Evolutionary conservation across 148 eudicot species (phyloP).

Genomic region (Fallopia convolvulus): DNA sequence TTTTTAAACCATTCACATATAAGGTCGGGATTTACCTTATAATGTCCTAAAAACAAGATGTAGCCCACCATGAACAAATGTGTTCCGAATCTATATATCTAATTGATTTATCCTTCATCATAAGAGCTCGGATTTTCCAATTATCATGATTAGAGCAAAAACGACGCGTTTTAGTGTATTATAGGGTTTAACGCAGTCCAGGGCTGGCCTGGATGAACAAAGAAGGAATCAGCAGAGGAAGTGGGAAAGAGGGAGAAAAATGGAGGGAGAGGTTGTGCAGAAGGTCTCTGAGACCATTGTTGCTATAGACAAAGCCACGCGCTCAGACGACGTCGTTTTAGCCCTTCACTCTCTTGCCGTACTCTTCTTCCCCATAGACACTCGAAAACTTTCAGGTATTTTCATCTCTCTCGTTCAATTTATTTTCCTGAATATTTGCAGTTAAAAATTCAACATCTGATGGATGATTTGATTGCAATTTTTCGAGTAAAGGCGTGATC

Average conservation of each 20-base stretch:
- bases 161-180: neutral
- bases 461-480: neutral
- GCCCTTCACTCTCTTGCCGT: conserved; percentile 67
- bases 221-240: neutral
- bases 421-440: neutral
- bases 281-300: conserved; percentile 47
- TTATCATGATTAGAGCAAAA: neutral
- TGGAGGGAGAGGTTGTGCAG: conserved; percentile 34
- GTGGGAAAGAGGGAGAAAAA: neutral
- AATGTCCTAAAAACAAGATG: neutral
- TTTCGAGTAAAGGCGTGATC: conserved; percentile 35
- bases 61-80: neutral
- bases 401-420: neutral
- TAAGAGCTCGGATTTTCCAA: neutral
- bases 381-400: conserved; percentile 45
- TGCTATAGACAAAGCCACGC: conserved; percentile 40
- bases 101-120: neutral
- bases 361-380: conserved; percentile 54
- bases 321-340: conserved; percentile 57
- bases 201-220: neutral
- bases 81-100: neutral
- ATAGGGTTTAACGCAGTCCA: too few relatives aligned
- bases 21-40: too few relatives aligned
- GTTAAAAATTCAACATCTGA: neutral
- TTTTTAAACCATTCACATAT: too few relatives aligned